phyloP scores from a whole-genome alignment of 345 rosid genomes.

The Gossypium raimondii region DNA sequence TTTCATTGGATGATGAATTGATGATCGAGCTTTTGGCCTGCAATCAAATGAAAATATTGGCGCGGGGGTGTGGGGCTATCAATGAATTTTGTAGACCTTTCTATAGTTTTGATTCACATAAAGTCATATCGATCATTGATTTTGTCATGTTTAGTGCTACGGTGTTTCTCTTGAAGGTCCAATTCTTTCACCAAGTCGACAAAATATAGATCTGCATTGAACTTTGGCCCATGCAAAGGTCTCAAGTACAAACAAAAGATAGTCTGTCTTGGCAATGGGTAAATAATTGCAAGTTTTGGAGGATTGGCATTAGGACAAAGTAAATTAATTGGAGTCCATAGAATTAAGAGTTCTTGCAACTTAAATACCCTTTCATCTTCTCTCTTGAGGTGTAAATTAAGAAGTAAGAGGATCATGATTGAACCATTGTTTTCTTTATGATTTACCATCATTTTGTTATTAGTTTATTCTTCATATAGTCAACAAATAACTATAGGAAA shows the following conservation, averaged over 20 bases:
- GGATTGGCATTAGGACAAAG: neutral
- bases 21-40: neutral
- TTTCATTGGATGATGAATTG: neutral
- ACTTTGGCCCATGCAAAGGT: constrained; percentile 14
- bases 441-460: neutral
- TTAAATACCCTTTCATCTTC: neutral
- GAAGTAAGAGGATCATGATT: neutral
- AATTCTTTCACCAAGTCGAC: constrained; percentile 15
- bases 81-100: neutral
- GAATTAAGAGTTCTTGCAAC: constrained; percentile 5
- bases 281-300: constrained; percentile 13
- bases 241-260: constrained; percentile 27
- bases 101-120: neutral
- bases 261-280: constrained; percentile 18
- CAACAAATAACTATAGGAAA: neutral
- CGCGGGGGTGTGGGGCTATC: neutral
- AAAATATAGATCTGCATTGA: constrained; percentile 12
- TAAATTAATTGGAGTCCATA: neutral
- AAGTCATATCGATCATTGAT: neutral
- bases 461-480: constrained; percentile 11
- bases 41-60: neutral
- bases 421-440: neutral
- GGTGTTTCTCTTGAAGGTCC: constrained; percentile 7
- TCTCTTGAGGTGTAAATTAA: too few species aligned
- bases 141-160: constrained; percentile 5